A percentile compares a stretch with the other conserved stretches of the same genome.
Evolutionary conservation across 2,329 filamentous ascomycete genomes (phyloP).

Genomic region (Fusarium penzigii): DNA sequence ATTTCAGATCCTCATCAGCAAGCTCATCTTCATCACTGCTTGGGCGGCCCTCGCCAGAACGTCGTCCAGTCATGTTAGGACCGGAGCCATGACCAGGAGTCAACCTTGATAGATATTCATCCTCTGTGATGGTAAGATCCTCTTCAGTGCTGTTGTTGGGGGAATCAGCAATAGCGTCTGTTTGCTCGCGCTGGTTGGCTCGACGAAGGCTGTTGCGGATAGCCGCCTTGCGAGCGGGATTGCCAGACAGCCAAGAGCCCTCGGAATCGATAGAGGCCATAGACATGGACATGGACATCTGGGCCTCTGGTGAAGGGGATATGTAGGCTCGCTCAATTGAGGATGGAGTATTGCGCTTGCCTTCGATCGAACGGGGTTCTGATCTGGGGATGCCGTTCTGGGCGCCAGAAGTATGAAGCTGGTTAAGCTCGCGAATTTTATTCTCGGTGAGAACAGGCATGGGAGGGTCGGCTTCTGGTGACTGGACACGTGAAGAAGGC

Average conservation of each 20-base stretch:
- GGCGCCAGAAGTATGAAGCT: conserved; percentile 27
- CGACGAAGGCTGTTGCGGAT: conserved; percentile 44
- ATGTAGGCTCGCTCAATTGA: conserved; percentile 27
- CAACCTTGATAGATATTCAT: conserved; percentile 69
- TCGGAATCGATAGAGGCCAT: conserved; percentile 94
- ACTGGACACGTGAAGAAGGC: conserved; percentile 77
- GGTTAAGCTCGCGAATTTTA: conserved; percentile 26
- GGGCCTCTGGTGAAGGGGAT: conserved; percentile 53
- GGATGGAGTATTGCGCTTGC: conserved; percentile 18
- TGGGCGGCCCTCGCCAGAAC: conserved; percentile 52
- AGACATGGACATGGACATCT: conserved; percentile 82
- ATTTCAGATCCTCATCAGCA: conserved; percentile 47
- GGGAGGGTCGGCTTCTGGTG: conserved; percentile 64
- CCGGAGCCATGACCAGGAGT: conserved; percentile 30
- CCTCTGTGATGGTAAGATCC: conserved; percentile 62
- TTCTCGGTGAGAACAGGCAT: conserved; percentile 36
- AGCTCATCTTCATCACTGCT: conserved; percentile 61
- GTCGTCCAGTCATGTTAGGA: conserved; percentile 37
- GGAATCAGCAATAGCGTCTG: conserved; percentile 40
- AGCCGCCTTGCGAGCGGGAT: conserved; percentile 50
- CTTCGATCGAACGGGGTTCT: conserved; percentile 41
- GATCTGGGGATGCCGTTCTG: conserved; percentile 51
- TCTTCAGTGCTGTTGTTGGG: conserved; percentile 57
- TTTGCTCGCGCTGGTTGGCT: conserved; percentile 31
- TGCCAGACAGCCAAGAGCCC: conserved; percentile 91